Evolutionary conservation across 306 rosid species (phyloP), one percentile per base, ranked within the genome.

Genomic region (Alnus rubra): DNA sequence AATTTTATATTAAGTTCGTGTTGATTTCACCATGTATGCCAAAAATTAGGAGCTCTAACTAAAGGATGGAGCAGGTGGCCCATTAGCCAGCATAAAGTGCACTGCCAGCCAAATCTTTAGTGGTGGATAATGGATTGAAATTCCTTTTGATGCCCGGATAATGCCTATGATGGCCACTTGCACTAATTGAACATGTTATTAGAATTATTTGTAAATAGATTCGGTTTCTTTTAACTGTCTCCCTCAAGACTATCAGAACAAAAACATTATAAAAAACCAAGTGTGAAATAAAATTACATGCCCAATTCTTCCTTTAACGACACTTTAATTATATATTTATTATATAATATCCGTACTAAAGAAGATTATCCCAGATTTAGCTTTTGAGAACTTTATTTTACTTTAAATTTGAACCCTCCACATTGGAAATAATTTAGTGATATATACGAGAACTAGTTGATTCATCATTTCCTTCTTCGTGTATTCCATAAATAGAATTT

Each of bases 41-140:
- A 39, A 39, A 3, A 39, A 39, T 35, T 2, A 35, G 3, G 3
- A 35, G 39, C 2, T 3, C 44, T 3, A 39, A 39, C 3, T 51
- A 55, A 78, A 81, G 77, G 79, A 69, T 6, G 77, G 78, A 74
- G 78, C 3, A 54, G 28, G 81, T 78, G 88, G 65, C 78, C 83
- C 85, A 80, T 78, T 78, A 74, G 59, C 50, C 48, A 63, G 85
- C 81, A 78, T 69, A 82, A 86, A 84, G 81, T 79, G 77, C 75
- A 84, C 5, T 54, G 77, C 75, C 81, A 82, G 73, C 78, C 73
- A 60, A 69, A 76, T 84, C 47, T 70, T 52, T 33, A 78, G 76
- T 76, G 86, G 80, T 79, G 76, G 83, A 79, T 81, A 56, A 70
- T 79, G 76, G 83, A 67, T 77, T 74, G 47, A 49, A 76, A 79